Percentiles rank a stretch among this genome's conserved stretches.
These are phyloP conservation scores for Mrakia gelida DNA, from an alignment of 768 basidiomycete species.

Conservation along the genomic window DNA sequence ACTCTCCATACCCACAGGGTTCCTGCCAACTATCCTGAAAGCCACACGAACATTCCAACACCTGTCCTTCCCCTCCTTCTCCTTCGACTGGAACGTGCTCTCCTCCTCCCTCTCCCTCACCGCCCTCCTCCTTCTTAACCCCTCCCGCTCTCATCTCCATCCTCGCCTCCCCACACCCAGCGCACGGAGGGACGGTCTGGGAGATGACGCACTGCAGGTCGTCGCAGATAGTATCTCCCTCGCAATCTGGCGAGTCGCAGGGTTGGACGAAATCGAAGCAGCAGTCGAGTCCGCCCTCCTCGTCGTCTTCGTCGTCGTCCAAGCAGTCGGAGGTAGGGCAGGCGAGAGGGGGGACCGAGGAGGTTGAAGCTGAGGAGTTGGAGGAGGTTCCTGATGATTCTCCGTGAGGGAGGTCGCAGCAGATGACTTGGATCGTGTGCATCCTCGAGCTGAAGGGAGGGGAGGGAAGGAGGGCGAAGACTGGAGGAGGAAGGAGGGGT, in stretches of 20 bases:
- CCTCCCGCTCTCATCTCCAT: not conserved
- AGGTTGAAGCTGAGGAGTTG: not conserved
- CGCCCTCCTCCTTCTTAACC: not conserved
- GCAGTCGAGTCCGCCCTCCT: not conserved
- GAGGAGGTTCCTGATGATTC: not conserved
- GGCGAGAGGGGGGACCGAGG: not conserved
- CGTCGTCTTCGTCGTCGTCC: too few species aligned
- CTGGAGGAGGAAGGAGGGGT: not conserved
- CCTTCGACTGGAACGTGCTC: not conserved
- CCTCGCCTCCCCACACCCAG: slow-evolving; percentile 15
- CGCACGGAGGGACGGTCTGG: not conserved
- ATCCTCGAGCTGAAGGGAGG: not conserved
- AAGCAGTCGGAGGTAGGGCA: not conserved
- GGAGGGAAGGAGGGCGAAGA: not conserved
- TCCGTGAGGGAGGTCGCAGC: slow-evolving; percentile 12
- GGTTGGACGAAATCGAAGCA: slow-evolving; percentile 17
- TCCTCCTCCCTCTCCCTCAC: not conserved
- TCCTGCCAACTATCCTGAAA: slow-evolving; percentile 20
- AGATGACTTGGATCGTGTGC: slow-evolving; percentile 6
- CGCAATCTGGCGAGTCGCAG: slow-evolving; percentile 26
- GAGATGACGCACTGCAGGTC: slow-evolving; percentile 17
- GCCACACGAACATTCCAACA: slow-evolving; percentile 25
- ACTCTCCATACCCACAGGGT: slow-evolving; percentile 15
- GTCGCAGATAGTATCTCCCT: slow-evolving; percentile 1
- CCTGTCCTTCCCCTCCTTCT: slow-evolving; percentile 1